Base-by-base conservation (phyloP, 345 rosid species). In the Rhodamnia argentea region DNA sequence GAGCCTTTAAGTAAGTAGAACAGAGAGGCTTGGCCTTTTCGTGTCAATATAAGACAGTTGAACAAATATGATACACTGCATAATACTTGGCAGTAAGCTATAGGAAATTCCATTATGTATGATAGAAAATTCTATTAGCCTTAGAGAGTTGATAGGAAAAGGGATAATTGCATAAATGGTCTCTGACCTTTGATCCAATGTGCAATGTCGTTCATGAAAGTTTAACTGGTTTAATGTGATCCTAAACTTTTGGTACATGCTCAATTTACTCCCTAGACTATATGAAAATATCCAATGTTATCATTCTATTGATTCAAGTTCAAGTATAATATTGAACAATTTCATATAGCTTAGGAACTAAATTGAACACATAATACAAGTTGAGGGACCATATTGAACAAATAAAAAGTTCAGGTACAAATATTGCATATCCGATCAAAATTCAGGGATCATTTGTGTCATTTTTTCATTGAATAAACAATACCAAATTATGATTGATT, bases 231-330 rank as follows among this genome's bases (percentile, higher is more conserved):
- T 60, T 0, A 13, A 2, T 15, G 44, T 16, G 5, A 6, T 15
- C 23, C 2, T 7, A 8, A 37, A 29, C 2, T 64, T 64, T 64
- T 29, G 1, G 1, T 64, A 29, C 6, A 29, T 29, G 12, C 15
- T 64, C 22, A 62, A 29, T 62, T 62, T 0, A 0, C 0, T 62
- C 37, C 0, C 0, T 29, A 15, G 0, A 29, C 0, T 29, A 7
- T 15, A 14, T 62, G 22, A 62, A 29, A 62, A 29, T 15, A 29
- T 29, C 5, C 23, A 64, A 7, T 29, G 23, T 15, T 64, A 29
- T 62, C 37, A 13, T 27, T 60, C 2, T 7, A 27, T 8, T 27
- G 37, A 64, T 15, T 64, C 6, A 29, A 29, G 10, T 29, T 15
- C 2, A 27, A 40, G 8, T 27, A 27, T 9, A 60, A 27, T 6